Evolutionary conservation across 2,329 filamentous ascomycete species (phyloP).

Genomic region (Didymella lethalis): DNA sequence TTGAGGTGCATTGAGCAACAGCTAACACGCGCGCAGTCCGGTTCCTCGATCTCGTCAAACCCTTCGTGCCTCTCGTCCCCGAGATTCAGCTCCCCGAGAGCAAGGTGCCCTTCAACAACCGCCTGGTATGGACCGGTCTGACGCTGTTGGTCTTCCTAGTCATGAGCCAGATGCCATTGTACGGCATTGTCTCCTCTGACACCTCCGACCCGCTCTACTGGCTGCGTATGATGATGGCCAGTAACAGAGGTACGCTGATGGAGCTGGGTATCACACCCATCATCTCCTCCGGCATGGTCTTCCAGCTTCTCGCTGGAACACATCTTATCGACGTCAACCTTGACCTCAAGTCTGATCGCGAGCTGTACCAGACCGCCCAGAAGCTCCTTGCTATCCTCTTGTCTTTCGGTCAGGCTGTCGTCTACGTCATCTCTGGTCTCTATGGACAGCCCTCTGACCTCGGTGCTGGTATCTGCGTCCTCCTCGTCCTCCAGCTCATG

Average conservation of each 20-base stretch:
- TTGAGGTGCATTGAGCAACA: conserved; percentile 18
- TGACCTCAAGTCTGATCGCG: conserved; percentile 98
- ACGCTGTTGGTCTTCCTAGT: conserved; percentile 98
- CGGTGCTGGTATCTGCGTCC: conserved; percentile 96
- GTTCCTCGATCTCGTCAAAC: conserved; percentile 99
- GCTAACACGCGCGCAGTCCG: conserved; percentile 70
- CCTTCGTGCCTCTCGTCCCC: conserved; percentile 98
- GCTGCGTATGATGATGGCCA: conserved; percentile 99
- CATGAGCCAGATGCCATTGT: conserved; percentile 97
- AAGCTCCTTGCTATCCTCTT: conserved; percentile 92
- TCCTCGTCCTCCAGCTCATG: conserved; percentile 96
- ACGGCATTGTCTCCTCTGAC: conserved; percentile 96
- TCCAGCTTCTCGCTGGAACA: conserved; percentile 98
- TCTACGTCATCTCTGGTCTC: conserved; percentile 93
- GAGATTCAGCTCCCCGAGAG: conserved; percentile 90
- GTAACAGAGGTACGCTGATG: conserved; percentile 96
- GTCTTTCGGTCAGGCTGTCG: conserved; percentile 95
- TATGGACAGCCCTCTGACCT: conserved; percentile 97
- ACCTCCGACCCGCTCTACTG: conserved; percentile 99
- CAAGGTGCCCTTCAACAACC: conserved; percentile 97
- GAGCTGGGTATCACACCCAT: conserved; percentile 96
- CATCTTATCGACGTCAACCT: conserved; percentile 99
- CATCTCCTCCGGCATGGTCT: conserved; percentile 99
- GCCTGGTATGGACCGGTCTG: conserved; percentile 62
- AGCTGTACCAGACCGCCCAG: conserved; percentile 99